Base-by-base conservation (phyloP, 2,329 filamentous ascomycete species). In the Tolypocladium cylindrosporum region DNA sequence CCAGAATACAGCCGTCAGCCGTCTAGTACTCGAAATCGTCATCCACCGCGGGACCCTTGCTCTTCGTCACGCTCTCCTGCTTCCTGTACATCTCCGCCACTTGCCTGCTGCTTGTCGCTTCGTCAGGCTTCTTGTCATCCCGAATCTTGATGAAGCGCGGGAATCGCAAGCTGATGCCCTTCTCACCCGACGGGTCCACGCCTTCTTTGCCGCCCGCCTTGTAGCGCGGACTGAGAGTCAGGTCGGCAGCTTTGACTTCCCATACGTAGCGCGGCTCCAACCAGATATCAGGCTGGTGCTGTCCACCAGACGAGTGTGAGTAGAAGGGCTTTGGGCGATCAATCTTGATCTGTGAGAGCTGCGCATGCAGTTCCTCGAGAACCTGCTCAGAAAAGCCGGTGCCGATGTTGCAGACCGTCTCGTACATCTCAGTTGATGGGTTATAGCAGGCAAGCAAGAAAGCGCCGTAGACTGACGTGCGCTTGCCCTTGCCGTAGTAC, bases 201-300 rank as follows among this genome's bases (percentile, higher is more conserved):
- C 92, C 86, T 69, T 95, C 90, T 64, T 88, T 86, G 53, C 84
- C 84, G 1, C 90, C 94, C n/a, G 94, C 94, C 74, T 92, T 91
- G 75, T 99, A 99, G 43, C 92, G 80, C 34, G 94, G 94, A 64
- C 88, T 93, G 27, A 99, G 81, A 1, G 94, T 97, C 66, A 99
- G 74, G 77, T 99, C 94, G 1, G 94, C 94, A 14, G 93, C 96
- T 78, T 93, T 96, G 65, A 99, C 92, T 74, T 99, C 94, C 94
- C 94, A 99, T 1, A 99, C 94, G 66, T 88, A 87, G 48, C 86
- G 85, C 16, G 94, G 90, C 78, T 99, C 94, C 70, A 99, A 94
- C 94, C 94, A 99, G 42, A 99, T 91, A 71, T 99, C 94, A 1
- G 94, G 94, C 71, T 99, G 94, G 70, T 97, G 91, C 74, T 96